Evolutionary conservation across 192 early-diverging fungal genomes (phyloP), one percentile per base, ranked within the genome.

Genomic region (Mycoemilia scoparia): DNA sequence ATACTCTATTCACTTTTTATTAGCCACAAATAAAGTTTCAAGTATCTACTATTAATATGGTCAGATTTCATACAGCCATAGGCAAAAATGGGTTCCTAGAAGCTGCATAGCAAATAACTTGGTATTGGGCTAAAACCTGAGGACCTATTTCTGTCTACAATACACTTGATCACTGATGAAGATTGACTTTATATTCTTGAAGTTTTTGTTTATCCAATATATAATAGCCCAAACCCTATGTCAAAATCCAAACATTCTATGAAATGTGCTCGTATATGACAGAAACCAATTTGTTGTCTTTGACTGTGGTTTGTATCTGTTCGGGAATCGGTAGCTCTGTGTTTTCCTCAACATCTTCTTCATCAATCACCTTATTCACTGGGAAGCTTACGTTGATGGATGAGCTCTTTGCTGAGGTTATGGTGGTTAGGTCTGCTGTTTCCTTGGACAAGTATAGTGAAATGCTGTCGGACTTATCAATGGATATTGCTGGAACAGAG

Each of bases 401-500:
- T 21, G 78, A 84, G 32, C 77, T 81, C 67, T 96, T 97, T n/a
- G 87, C 80, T 0, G 84, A 84, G 42, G 89, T 69, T 27, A 97
- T 82, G 49, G 89, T 86, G 0, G 80, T 71, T 26, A 46, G 50
- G 25, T 75, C 74, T 18, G 75, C 33, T 25, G 74, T 77, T 5
- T 71, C 70, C 37, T 73, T 64, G 8, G 84, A 83, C 30, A 97
- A 50, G 52, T 78, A 97, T n/a, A 97, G 60, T 45, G 86, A 78
- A 34, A 79, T 70, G 17, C 88, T 80, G 58, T 97, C 93, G 6
- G 77, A 77, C 58, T 95, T 95, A 58, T 97, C 93, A 26, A 97
- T 58, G 19, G 67, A 69, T 32, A 90, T 71, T 1, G 86, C 87
- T 1, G 93, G 90, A 7, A 73, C 78, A 0, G 63, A 62, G 22